These are phyloP conservation scores for Amphicarpaea edgeworthii DNA, from an alignment of 306 rosid species.

Conservation along the genomic window DNA sequence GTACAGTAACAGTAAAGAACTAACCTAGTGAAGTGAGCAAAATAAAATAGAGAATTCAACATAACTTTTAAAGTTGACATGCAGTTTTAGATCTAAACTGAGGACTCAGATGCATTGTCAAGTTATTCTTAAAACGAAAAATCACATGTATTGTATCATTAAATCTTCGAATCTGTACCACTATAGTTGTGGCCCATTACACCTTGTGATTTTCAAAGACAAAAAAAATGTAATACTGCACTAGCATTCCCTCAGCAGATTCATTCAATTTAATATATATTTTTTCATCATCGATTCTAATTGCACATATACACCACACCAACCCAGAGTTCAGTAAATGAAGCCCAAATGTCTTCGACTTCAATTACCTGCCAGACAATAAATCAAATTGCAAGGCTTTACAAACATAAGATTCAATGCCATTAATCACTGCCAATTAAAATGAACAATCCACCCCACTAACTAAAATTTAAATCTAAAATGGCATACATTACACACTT, in stretches of 20 bases:
- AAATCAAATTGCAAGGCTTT: conserved; percentile 46
- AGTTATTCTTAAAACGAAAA: background rate
- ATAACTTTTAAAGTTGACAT: background rate
- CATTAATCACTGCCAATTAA: conserved; percentile 21
- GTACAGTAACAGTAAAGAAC: no score
- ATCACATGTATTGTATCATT: background rate
- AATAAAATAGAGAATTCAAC: background rate
- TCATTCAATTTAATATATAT: background rate
- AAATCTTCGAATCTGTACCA: background rate
- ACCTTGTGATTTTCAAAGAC: background rate
- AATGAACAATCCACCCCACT: conserved; percentile 38
- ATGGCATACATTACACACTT: no score
- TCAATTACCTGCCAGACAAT: conserved; percentile 33
- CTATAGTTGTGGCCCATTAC: conserved; percentile 24
- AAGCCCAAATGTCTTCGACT: no score
- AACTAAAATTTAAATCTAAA: conserved; percentile 48
- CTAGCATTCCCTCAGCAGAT: conserved; percentile 25
- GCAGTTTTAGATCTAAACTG: background rate
- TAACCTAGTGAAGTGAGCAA: background rate
- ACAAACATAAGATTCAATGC: conserved; percentile 35
- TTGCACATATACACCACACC: conserved; percentile 41
- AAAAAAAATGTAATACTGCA: background rate
- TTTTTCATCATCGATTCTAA: conserved; percentile 15
- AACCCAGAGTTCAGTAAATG: conserved; percentile 27
- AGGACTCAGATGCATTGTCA: background rate